A percentile compares a stretch with the other conserved stretches of the same genome.
Conservation (phyloP, 208 protist species). For the Angomonas deanei region DNA sequence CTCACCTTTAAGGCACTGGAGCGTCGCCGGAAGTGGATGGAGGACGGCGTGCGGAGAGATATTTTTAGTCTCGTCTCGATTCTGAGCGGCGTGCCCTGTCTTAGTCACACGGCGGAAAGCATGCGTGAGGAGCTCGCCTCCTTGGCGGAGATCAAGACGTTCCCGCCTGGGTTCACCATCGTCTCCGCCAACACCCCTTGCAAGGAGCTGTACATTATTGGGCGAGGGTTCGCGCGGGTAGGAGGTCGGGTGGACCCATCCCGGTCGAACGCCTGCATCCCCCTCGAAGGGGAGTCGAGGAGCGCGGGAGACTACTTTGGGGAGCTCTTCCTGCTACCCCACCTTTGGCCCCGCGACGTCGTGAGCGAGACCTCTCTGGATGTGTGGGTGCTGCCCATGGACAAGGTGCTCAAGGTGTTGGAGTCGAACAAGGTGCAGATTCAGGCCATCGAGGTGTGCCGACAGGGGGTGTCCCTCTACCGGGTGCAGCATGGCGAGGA, state of each 20-base stretch:
- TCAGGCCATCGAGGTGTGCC: constrained; percentile 74
- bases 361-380: constrained; percentile 62
- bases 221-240: constrained; percentile 51
- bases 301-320: constrained; percentile 69
- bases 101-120: constrained; percentile 72
- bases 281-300: constrained; percentile 21
- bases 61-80: constrained; percentile 65
- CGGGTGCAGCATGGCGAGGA: constrained; percentile 47
- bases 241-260: neutral
- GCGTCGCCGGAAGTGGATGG: constrained; percentile 57
- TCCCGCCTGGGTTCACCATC: constrained; percentile 48
- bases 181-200: constrained; percentile 38
- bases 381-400: constrained; percentile 55
- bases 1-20: constrained; percentile 43
- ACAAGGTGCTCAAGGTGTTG: constrained; percentile 44
- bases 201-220: constrained; percentile 68
- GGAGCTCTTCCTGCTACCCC: constrained; percentile 65
- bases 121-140: constrained; percentile 55
- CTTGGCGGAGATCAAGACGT: constrained; percentile 29
- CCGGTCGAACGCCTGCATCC: neutral
- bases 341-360: constrained; percentile 64
- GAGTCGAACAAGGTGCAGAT: constrained; percentile 28
- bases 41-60: constrained; percentile 54
- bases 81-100: constrained; percentile 69
- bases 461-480: constrained; percentile 73